phyloP scores from a whole-genome alignment of 2,329 filamentous ascomycete genomes.

The Mycogone perniciosa region DNA sequence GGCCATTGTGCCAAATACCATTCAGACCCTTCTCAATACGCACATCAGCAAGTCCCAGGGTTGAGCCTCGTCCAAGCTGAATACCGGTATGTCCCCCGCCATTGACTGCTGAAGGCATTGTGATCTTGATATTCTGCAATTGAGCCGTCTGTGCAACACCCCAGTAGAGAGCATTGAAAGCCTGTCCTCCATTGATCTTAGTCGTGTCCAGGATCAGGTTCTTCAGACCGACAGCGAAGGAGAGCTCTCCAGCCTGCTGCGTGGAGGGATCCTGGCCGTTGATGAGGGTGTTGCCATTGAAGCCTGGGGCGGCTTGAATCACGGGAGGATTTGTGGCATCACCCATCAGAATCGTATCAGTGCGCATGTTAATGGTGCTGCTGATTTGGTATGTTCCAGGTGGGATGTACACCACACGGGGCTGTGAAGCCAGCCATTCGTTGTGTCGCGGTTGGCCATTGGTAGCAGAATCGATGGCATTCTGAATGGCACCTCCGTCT shows the following conservation, averaged over 20 bases:
- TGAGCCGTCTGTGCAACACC: slow-evolving; percentile 38
- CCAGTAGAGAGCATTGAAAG: slow-evolving; percentile 37
- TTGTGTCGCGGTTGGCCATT: slow-evolving; percentile 25
- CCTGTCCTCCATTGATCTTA: slow-evolving; percentile 23
- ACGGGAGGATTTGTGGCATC: slow-evolving; percentile 37
- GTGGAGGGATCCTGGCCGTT: slow-evolving; percentile 31
- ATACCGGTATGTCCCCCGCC: slow-evolving; percentile 37
- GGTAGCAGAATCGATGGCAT: slow-evolving; percentile 32
- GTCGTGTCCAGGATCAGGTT: slow-evolving; percentile 39
- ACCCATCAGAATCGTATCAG: slow-evolving; percentile 40
- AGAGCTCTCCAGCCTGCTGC: slow-evolving; percentile 29
- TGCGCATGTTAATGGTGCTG: slow-evolving; percentile 35
- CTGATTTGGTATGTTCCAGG: slow-evolving; percentile 36
- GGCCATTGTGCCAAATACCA: slow-evolving; percentile 36
- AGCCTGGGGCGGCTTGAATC: slow-evolving; percentile 33
- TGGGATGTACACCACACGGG: slow-evolving; percentile 34
- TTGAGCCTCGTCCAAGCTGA: slow-evolving; percentile 35
- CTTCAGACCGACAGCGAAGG: slow-evolving; percentile 37
- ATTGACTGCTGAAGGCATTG: slow-evolving; percentile 30
- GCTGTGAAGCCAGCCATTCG: slow-evolving; percentile 37
- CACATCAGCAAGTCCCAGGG: slow-evolving; percentile 34
- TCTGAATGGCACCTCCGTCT: slow-evolving; percentile 31
- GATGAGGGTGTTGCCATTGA: slow-evolving; percentile 28
- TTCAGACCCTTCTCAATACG: slow-evolving; percentile 36
- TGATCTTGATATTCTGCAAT: slow-evolving; percentile 38